Evolutionary conservation across 2,329 filamentous ascomycete genomes (phyloP).

Genomic region (Plenodomus biglobosus): DNA sequence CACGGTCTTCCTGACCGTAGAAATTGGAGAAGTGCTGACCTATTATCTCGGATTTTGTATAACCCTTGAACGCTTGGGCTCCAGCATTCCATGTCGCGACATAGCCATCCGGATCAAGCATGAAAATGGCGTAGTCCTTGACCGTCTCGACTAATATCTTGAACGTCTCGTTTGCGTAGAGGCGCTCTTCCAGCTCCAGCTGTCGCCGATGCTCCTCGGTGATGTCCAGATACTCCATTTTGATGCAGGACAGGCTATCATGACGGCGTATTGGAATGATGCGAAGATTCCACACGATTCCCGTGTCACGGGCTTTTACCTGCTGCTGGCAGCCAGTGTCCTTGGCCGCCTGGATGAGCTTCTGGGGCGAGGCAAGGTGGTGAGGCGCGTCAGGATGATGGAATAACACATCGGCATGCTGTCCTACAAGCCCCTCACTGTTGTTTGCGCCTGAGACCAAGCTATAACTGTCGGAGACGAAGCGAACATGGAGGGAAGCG

Average conservation of each 20-base stretch:
- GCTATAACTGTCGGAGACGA: constrained; percentile 51
- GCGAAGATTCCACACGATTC: constrained; percentile 41
- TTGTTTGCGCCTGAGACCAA: constrained; percentile 33
- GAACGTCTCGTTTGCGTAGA: constrained; percentile 57
- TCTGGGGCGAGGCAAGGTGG: constrained; percentile 40
- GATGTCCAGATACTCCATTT: constrained; percentile 48
- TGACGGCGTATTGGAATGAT: constrained; percentile 49
- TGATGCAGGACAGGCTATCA: constrained; percentile 44
- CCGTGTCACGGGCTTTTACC: constrained; percentile 34
- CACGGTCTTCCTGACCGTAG: constrained; percentile 56
- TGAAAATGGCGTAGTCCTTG: constrained; percentile 65
- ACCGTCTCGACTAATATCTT: constrained; percentile 63
- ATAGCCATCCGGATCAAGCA: constrained; percentile 59
- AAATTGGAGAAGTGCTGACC: constrained; percentile 62
- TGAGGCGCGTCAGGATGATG: constrained; percentile 39
- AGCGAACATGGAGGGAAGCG: constrained; percentile 56
- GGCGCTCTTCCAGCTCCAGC: constrained; percentile 45
- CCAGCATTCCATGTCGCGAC: constrained; percentile 62
- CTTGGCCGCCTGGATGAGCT: constrained; percentile 44
- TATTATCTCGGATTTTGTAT: constrained; percentile 56
- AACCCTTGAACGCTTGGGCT: constrained; percentile 59
- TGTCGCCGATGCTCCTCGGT: constrained; percentile 39
- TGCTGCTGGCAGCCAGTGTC: constrained; percentile 40
- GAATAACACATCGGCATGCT: constrained; percentile 46
- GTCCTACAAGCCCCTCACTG: constrained; percentile 42